Evolutionary conservation across 2,329 filamentous ascomycete genomes (phyloP), one percentile per base, ranked within the genome.

Genomic region (Xylogone sp.): DNA sequence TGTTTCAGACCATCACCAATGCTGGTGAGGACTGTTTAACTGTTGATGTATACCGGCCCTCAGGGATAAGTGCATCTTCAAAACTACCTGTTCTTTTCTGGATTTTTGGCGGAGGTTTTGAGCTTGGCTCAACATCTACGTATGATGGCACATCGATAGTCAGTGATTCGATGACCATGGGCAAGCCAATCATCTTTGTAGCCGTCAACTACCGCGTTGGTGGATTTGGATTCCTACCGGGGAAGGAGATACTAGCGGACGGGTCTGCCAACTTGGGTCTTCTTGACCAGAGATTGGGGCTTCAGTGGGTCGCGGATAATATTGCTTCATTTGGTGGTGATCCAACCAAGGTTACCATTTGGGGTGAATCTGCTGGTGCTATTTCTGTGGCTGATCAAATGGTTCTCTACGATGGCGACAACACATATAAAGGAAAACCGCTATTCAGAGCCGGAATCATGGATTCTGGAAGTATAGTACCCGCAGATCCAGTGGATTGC

Each of bases 381-480:
- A 90, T 91, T 55, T 90, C 86, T 0, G 86, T 89, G 1, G 79
- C 87, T 46, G 81, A 91, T 61, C 89, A 93, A 59, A 90, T 90
- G 80, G 72, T 82, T 1, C 72, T 92, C 10, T 90, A 88, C 58
- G 79, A 82, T 29, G 88, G 89, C 6, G 75, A 93, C 66, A 81
- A 82, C 63, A 84, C 74, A 0, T 91, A 92, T 71, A 90, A 91
- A 2, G 86, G 84, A 49, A 83, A 86, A 60, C 75, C 83, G 1
- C 75, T 94, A 0, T 93, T 94, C 77, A 81, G 86, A 21, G 88
- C 74, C 1, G 88, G 75, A 21, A 92, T 93, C 59, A 92, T 94
- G 88, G 81, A 87, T 70, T 88, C 83, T 2, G 87, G 87, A 2
- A 82, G 76, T 51, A 66, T 86, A 2, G 69, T 81, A 0, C 85